These are phyloP conservation scores for Mucor circinelloides DNA, from an alignment of 371 early-diverging fungal genomes.

Conservation along the genomic window DNA sequence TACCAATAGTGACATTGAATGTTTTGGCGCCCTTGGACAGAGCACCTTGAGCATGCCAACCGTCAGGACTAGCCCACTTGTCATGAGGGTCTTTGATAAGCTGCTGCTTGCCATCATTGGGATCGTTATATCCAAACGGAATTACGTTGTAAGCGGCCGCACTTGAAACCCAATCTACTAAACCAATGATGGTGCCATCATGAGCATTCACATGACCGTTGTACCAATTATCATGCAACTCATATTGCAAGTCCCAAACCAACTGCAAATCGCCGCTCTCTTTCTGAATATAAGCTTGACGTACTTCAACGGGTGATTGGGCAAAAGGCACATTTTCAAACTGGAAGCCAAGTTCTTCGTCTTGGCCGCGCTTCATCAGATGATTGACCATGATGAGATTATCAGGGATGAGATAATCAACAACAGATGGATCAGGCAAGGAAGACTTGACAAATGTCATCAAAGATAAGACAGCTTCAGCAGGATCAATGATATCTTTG, in stretches of 20 bases:
- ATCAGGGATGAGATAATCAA: constrained; percentile 18
- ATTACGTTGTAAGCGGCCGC: constrained; percentile 81
- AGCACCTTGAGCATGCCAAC: constrained; percentile 71
- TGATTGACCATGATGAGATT: constrained; percentile 11
- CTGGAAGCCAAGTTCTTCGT: not conserved
- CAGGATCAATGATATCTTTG: constrained; percentile 23
- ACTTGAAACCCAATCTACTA: constrained; percentile 90
- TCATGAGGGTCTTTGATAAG: constrained; percentile 77
- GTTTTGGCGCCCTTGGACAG: constrained; percentile 30
- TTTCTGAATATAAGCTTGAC: constrained; percentile 60
- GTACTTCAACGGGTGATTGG: constrained; percentile 54
- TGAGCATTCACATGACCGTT: constrained; percentile 81
- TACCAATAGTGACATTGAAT: constrained; percentile 73
- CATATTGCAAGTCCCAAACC: constrained; percentile 90
- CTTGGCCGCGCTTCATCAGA: not conserved
- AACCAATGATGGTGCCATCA: constrained; percentile 67
- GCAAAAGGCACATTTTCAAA: constrained; percentile 64
- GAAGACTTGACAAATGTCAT: constrained; percentile 35
- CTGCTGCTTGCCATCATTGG: constrained; percentile 67
- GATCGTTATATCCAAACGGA: constrained; percentile 89
- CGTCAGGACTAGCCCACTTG: constrained; percentile 71
- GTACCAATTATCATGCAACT: constrained; percentile 90
- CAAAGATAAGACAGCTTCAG: constrained; percentile 33
- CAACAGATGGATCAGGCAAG: constrained; percentile 28
- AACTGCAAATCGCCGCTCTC: constrained; percentile 56